A percentile compares a stretch with the other conserved stretches of the same genome.
Conservation (phyloP, 768 basidiomycete genomes). For the Collybia mongolica region DNA sequence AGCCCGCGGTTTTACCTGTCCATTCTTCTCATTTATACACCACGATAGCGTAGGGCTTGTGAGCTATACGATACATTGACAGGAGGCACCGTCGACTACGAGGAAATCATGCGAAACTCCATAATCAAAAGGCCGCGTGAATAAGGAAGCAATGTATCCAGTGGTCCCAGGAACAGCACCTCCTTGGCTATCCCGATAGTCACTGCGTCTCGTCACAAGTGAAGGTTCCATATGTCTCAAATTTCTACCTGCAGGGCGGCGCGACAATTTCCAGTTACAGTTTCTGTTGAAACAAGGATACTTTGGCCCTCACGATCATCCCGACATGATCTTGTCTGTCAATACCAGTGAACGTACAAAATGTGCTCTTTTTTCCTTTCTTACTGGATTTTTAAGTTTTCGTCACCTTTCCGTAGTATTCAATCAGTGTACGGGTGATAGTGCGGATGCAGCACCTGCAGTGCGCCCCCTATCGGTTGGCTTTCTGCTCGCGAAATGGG, state of each 20-base stretch:
- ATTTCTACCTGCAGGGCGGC: constrained; percentile 34
- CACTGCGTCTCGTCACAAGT: constrained; percentile 4
- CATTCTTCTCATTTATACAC: not conserved
- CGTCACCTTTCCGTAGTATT: constrained; percentile 47
- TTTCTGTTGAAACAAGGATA: constrained; percentile 36
- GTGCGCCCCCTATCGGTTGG: constrained; percentile 41
- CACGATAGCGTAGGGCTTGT: constrained; percentile 41
- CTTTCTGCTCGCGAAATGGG: constrained; percentile 31
- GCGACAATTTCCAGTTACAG: constrained; percentile 47
- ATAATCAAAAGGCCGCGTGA: constrained; percentile 42
- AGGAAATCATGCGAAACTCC: constrained; percentile 32
- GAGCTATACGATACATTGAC: constrained; percentile 45
- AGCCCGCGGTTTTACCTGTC: not conserved
- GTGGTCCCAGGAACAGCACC: constrained; percentile 43
- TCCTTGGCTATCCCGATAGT: constrained; percentile 51
- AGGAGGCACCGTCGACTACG: constrained; percentile 53
- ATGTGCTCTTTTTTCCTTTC: not conserved
- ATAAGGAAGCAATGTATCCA: constrained; percentile 41
- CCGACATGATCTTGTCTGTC: constrained; percentile 48
- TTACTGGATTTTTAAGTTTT: constrained; percentile 29
- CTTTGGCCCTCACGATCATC: constrained; percentile 35
- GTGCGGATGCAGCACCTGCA: constrained; percentile 35
- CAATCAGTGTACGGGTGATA: constrained; percentile 46
- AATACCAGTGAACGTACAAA: constrained; percentile 30
- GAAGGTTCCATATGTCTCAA: not conserved